Base-by-base conservation (phyloP, 1,139 yeast species). In the Yamadazyma diddensiae region DNA sequence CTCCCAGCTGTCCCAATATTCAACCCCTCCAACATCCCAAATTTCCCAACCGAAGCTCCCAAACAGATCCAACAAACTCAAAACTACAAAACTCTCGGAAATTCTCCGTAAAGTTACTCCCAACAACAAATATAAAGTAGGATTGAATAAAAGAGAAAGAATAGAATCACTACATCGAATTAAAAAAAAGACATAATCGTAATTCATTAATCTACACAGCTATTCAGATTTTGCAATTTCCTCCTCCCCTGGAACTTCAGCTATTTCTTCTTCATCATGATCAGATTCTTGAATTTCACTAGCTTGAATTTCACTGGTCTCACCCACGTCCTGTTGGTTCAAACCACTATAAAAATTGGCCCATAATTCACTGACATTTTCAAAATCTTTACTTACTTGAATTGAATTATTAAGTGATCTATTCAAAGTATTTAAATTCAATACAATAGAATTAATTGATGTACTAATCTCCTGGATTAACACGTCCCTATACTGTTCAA, bases 361-460 rank as follows among this genome's bases (percentile, higher is more conserved):
- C 75, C 75, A 69, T 25, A 68, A 50, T 16, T 64, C 49, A 12
- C 71, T 71, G 18, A 66, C 71, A 36, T 67, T 65, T 36, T 66
- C 72, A 41, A 69, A 69, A 35, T 66, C 73, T 36, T 65, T 65
- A 5, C 73, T 72, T 1, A 68, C 72, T 37, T 66, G 70, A 12
- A 68, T 52, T 18, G 68, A 61, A 37, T 63, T 68, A 34, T 61
- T 59, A 31, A 69, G 53, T 1, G 72, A 59, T 23, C 73, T 45
- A 42, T 69, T 69, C 37, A 69, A 57, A 11, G 61, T 56, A 26
- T 66, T 71, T 30, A 69, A 48, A 38, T 68, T 67, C 42, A 57
- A 48, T 5, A 63, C 62, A n/a, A 68, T 70, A 3, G 67, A 59
- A 38, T 65, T 65, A 38, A 69, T 51, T 13, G 68, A 59, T 25